Evolutionary conservation across 352 stramenopile species (phyloP), one percentile per base, ranked within the genome.

Genomic region (Globisporangium abappressorium): DNA sequence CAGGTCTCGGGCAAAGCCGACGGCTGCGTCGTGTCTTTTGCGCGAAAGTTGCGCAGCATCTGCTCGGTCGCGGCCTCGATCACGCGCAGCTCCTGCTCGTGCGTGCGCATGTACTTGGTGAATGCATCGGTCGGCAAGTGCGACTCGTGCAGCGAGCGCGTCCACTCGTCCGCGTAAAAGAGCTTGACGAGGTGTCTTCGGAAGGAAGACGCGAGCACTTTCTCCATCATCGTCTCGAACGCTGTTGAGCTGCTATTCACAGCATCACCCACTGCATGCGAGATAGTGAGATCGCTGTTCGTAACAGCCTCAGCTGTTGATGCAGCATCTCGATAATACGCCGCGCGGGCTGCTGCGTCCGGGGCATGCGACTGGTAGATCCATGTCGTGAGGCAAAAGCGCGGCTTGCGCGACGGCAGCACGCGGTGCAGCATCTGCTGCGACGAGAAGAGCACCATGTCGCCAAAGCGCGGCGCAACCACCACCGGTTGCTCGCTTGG

Each of bases 401-500:
- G 76, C 3, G 79, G 76, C 28, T 75, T 76, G 11, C 14, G 66
- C 6, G 81, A 65, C 34, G 82, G 84, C 64, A 92, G 63, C 36
- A 94, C 86, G 24, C 84, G 84, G 55, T 94, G 86, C 57, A 93
- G 71, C 86, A 94, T 93, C 62, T 90, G 80, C 65, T 92, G 74
- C 22, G 81, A 92, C 2, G 78, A 90, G 69, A 94, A 94, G 30
- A 94, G 72, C 69, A 95, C 85, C 65, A 96, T 70, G 43, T 86
- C 65, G 14, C 86, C 85, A 46, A 90, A 84, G 5, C 77, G 70
- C 15, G 88, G 85, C 56, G 78, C 67, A 4, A 96, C 66, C 7
- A 80, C 62, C 6, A 90, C 67, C 2, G 73, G 78, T 33, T 68
- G 34, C n/a, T 77, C 72, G 8, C 57, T 65, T 4, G 89, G 87